phyloP scores from a whole-genome alignment of 192 early-diverging fungal genomes.

The Geranomyces variabilis region DNA sequence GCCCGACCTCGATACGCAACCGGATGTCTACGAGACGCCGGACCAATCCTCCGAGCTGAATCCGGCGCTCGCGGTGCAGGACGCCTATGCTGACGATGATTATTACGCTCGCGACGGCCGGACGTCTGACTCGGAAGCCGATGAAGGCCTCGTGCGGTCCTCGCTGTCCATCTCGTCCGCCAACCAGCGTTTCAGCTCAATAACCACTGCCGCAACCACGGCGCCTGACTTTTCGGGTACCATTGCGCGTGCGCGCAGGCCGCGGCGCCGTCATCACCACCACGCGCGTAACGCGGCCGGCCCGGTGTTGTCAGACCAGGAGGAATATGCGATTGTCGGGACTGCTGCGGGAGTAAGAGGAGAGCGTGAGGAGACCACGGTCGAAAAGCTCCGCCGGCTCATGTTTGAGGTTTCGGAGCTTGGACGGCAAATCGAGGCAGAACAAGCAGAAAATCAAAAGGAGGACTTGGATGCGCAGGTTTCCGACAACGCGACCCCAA shows the following conservation, averaged over 20 bases:
- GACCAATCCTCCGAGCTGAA: slow-evolving; percentile 38
- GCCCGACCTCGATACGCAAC: slow-evolving; percentile 76
- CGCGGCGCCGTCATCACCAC: slow-evolving; percentile 32
- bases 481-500: background rate
- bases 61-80: background rate
- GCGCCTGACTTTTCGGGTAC: slow-evolving; percentile 59
- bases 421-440: slow-evolving; percentile 56
- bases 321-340: slow-evolving; percentile 41
- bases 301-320: slow-evolving; percentile 15
- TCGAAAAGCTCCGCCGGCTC: slow-evolving; percentile 77
- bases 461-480: background rate
- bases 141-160: slow-evolving; percentile 60
- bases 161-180: slow-evolving; percentile 61
- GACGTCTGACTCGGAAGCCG: slow-evolving; percentile 51
- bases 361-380: slow-evolving; percentile 71
- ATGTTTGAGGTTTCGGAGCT: slow-evolving; percentile 85
- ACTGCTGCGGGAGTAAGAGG: slow-evolving; percentile 38
- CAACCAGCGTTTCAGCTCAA: slow-evolving; percentile 52
- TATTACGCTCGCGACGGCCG: too few relatives aligned
- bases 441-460: background rate
- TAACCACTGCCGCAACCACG: slow-evolving; percentile 38
- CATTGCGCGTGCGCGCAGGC: slow-evolving; percentile 54
- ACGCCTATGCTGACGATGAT: slow-evolving; percentile 10
- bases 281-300: background rate
- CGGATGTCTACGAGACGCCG: slow-evolving; percentile 87